Base-by-base conservation (phyloP, 2,329 filamentous ascomycete genomes). In the Aspergillus sp. region DNA sequence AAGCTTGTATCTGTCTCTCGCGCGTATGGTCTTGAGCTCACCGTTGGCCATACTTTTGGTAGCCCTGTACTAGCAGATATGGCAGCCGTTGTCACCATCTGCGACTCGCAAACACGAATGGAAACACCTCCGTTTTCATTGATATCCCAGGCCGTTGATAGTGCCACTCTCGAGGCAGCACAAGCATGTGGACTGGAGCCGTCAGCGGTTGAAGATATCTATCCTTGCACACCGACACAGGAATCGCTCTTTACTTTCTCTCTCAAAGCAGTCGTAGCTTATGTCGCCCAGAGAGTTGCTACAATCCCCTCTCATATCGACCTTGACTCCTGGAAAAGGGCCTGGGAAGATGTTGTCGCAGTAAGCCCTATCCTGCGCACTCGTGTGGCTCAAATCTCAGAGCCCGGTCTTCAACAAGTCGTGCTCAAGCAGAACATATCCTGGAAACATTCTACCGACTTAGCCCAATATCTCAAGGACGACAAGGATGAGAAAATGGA, bases 201-300 rank as follows among this genome's bases (percentile, higher is more conserved):
- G n/a, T 52, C 57, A 2, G 60, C 65, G 1, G 64, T 78, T 36
- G 66, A 76, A 54, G 75, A 78, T 42, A 74, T 77, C 5, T 77
- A 76, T 44, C 75, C 76, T 9, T 76, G 73, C 55, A 77, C 74
- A 5, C 70, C 75, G 1, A 71, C 72, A 0, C 75, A 77, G 49
- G 74, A 77, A 53, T 79, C 76, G 1, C 66, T 81, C 1, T 67
- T 80, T 32, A 77, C 78, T 0, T 74, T 81, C 50, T 78, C 77
- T 0, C 69, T 76, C 18, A 78, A 76, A 58, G 73, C 76, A 13
- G 65, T 68, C 6, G 74, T 75, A 22, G 73, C 77, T 3, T 81
- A 81, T 50, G 71, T 79, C 36, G 77, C 77, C 6, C 78, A 80
- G 57, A 71, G 76, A 57, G 63, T 79, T 0, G 66, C 76, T 3